phyloP scores from a whole-genome alignment of 257 asterid genomes.

The Solanum microdontum region DNA sequence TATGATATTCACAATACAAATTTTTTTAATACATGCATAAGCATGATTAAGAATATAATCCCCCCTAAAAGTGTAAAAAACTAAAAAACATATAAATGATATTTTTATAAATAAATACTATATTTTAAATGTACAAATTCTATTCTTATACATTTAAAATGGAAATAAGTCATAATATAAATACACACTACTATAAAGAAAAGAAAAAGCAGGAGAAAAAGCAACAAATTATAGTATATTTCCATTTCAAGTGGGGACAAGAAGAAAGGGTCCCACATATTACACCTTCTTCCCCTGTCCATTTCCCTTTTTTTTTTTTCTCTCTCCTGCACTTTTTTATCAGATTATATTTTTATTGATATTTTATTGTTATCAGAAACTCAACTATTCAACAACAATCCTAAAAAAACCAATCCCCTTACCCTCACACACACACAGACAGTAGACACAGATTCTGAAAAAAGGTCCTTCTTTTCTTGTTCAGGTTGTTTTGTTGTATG shows the following conservation, averaged over 20 bases:
- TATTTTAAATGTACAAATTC: too few relatives aligned
- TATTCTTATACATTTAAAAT: too few relatives aligned
- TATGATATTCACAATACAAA: too few relatives aligned
- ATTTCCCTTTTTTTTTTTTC: background rate
- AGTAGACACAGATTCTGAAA: background rate
- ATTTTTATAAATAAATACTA: too few relatives aligned
- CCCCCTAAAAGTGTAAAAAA: too few relatives aligned
- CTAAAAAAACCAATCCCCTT: background rate
- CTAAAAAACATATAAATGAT: too few relatives aligned
- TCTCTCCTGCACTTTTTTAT: background rate
- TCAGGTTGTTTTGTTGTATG: background rate
- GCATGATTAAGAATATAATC: too few relatives aligned
- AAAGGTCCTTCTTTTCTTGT: background rate
- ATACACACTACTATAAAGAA: too few relatives aligned
- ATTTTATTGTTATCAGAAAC: background rate
- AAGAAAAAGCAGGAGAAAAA: background rate
- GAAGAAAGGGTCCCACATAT: background rate
- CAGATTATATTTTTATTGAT: background rate
- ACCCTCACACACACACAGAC: background rate
- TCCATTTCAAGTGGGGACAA: background rate
- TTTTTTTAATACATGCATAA: too few relatives aligned
- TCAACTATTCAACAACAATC: conserved; percentile 8
- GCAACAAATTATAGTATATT: background rate
- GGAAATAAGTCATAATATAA: too few relatives aligned
- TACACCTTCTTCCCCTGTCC: background rate